Evolutionary conservation across 108 stramenopile genomes (phyloP), one percentile per base, ranked within the genome.

Genomic region (Chaetoceros tenuissimus): DNA sequence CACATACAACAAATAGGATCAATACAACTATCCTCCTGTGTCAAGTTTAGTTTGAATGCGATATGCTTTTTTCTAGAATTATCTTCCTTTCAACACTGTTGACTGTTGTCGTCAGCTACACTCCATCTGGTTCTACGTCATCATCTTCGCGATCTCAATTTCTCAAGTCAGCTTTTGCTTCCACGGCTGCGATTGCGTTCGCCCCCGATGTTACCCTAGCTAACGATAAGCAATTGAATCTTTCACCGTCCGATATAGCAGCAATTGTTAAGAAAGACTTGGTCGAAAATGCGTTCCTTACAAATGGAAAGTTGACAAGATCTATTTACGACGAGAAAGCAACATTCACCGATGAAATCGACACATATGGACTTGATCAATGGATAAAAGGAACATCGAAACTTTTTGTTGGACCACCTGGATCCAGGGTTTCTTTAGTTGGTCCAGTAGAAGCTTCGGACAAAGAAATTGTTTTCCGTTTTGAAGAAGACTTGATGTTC

Each of bases 281-380:
- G 17, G 55, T 72, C 3, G 79, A 80, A 1, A 74, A 77, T 24
- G 75, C 82, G 21, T 93, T 89, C 59, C 62, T 94, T 13, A 83
- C 75, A 23, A 72, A 73, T 34, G 92, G 79, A 2, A 64, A 88
- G 43, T 66, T 94, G 24, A 89, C 87, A 2, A 72, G 85, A 25
- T 65, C 71, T n/a, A 55, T 94, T 23, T 94, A 94, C 59, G 84
- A 80, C 24, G 85, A 89, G 64, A 72, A 74, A 1, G 79, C 82
- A 13, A 80, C 70, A 10, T 94, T 94, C 58, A 85, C 81, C 0
- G 92, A 94, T 60, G 92, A 94, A 66, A 94, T 94, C 55, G 92
- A 94, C 62, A 82, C 81, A 0, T 94, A 94, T 64, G 55, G 66
- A 26, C 57, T 92, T 69, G 80, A 87, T 48, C 69, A 87, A 53